These are phyloP conservation scores for Psilocybe sp. DNA, from an alignment of 768 basidiomycete genomes.

Conservation along the genomic window DNA sequence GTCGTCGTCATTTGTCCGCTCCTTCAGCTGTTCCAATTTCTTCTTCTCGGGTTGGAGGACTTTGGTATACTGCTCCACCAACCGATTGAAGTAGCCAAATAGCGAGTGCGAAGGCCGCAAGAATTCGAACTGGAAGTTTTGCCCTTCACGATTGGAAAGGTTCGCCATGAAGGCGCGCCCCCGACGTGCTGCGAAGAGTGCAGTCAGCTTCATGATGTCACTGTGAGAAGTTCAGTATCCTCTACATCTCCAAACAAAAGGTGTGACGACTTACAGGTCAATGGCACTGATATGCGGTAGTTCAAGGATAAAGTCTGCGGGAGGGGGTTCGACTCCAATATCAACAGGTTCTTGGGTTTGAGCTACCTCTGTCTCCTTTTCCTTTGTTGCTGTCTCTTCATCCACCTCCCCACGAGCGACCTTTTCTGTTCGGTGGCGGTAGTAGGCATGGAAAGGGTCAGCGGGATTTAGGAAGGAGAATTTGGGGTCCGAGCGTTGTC, in stretches of 20 bases:
- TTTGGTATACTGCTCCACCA: constrained; percentile 95
- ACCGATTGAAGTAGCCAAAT: constrained; percentile 93
- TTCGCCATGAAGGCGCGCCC: constrained; percentile 84
- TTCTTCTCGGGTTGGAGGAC: constrained; percentile 83
- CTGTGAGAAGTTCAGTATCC: constrained; percentile 35
- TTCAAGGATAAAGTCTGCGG: constrained; percentile 80
- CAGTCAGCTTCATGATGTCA: constrained; percentile 94
- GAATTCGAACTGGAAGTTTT: constrained; percentile 98
- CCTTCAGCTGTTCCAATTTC: constrained; percentile 65
- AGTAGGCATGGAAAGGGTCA: constrained; percentile 99
- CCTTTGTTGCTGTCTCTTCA: constrained; percentile 55
- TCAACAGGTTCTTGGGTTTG: constrained; percentile 51
- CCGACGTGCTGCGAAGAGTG: constrained; percentile 90
- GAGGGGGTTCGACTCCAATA: constrained; percentile 72
- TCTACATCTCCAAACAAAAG: neutral
- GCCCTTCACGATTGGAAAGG: constrained; percentile 84
- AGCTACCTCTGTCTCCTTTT: constrained; percentile 31
- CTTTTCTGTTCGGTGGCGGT: constrained; percentile 87
- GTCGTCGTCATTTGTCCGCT: constrained; percentile 58
- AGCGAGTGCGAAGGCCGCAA: constrained; percentile 93
- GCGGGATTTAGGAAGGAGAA: constrained; percentile 97
- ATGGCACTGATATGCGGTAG: constrained; percentile 84
- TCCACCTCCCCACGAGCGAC: constrained; percentile 71
- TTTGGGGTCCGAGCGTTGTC: constrained; percentile 94
- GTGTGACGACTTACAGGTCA: constrained; percentile 73